A percentile compares a stretch with the other conserved stretches of the same genome.
Conservation (phyloP, 1,284 basidiomycete genomes). For the Gastroboletus turbinatus region DNA sequence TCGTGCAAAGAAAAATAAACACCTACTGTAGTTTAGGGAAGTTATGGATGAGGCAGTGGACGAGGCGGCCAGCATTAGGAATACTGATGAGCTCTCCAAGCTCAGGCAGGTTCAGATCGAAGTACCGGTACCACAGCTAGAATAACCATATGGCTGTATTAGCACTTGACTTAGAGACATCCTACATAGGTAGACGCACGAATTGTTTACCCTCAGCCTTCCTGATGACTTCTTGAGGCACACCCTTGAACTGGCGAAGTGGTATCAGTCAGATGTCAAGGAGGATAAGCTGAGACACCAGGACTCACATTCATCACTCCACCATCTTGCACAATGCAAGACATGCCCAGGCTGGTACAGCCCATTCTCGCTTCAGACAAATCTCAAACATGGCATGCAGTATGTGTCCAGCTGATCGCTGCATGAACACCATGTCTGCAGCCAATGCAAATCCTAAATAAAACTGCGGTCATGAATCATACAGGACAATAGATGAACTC, state of each 20-base stretch:
- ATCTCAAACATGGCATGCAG: slow-evolving; percentile 98
- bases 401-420: slow-evolving; percentile 92
- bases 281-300: background rate
- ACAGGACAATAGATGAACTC: background rate
- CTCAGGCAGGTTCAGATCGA: slow-evolving; percentile 83
- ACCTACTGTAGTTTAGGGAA: slow-evolving; percentile 93
- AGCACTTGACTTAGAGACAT: background rate
- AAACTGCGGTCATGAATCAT: background rate
- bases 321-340: slow-evolving; percentile 98
- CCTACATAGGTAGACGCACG: slow-evolving; percentile 44
- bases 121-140: slow-evolving; percentile 94
- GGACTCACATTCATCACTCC: slow-evolving; percentile 76
- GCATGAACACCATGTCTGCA: slow-evolving; percentile 97
- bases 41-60: slow-evolving; percentile 93
- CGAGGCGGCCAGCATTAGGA: slow-evolving; percentile 87
- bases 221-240: slow-evolving; percentile 84
- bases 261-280: slow-evolving; percentile 42
- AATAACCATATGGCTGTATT: background rate
- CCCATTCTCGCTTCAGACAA: slow-evolving; percentile 98
- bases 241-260: slow-evolving; percentile 90
- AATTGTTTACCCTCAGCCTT: slow-evolving; percentile 98
- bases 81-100: slow-evolving; percentile 94
- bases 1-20: background rate
- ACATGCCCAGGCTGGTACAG: slow-evolving; percentile 87
- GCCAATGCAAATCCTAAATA: slow-evolving; percentile 84